Conservation (phyloP, 306 rosid species). For the Delonix regia region DNA sequence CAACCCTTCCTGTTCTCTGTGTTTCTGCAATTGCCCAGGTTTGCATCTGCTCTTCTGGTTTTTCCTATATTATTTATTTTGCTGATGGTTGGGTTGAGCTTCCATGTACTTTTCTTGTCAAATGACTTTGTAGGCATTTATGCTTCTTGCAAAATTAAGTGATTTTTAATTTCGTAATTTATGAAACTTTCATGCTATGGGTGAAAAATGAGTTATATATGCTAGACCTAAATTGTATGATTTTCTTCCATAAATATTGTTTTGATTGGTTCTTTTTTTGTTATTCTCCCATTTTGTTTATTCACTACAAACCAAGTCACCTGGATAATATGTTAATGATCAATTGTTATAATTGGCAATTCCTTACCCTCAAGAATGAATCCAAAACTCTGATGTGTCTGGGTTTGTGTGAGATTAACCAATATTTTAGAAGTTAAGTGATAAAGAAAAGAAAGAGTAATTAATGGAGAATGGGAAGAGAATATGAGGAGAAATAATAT, state of each 20-base stretch:
- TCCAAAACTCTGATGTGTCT: background rate
- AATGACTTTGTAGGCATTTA: slow-evolving; percentile 21
- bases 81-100: slow-evolving; percentile 29
- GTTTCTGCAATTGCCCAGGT: slow-evolving; percentile 99
- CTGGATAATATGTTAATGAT: slow-evolving; percentile 7
- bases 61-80: slow-evolving; percentile 15
- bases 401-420: background rate
- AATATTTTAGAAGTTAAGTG: slow-evolving; percentile 6
- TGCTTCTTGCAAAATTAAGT: slow-evolving; percentile 19
- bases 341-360: slow-evolving; percentile 3
- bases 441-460: background rate
- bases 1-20: slow-evolving; percentile 86
- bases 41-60: slow-evolving; percentile 42
- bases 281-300: background rate
- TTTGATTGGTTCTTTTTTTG: background rate
- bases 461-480: no score
- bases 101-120: slow-evolving; percentile 23
- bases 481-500: no score
- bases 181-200: slow-evolving; percentile 17
- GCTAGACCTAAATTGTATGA: slow-evolving; percentile 8
- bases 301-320: background rate
- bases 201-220: slow-evolving; percentile 15
- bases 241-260: background rate
- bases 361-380: slow-evolving; percentile 4
- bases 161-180: slow-evolving; percentile 18